Base-by-base conservation (phyloP, 108 stramenopile species). In the Cyclotella kingstonii region DNA sequence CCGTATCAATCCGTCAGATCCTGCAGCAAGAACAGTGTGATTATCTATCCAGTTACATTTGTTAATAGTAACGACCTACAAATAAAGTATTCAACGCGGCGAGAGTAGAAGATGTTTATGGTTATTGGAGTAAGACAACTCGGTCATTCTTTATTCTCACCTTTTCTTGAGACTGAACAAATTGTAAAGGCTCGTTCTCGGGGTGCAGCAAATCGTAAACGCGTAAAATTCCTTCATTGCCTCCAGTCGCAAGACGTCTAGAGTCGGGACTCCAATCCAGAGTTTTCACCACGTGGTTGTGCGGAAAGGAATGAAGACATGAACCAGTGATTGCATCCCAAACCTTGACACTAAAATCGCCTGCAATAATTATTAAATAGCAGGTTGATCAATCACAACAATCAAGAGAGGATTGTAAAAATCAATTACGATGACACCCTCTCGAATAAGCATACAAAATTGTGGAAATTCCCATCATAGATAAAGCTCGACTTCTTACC, bases 221-320 rank as follows among this genome's bases (percentile, higher is more conserved):
- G 31, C 95, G 84, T 26, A 97, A 56, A 26, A 85, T 50, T 12
- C 95, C 97, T 52, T 98, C 97, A 63, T 98, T 87, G 46, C 99
- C 97, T 4, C 94, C 98, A 10, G 96, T 95, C 12, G 92, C 96
- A 50, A 98, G 68, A 3, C 44, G 51, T 18, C 68, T 74, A 39
- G 85, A 81, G 55, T 93, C 87, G 5, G 72, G 79, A 17, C 91
- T 85, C 80, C 98, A 98, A 53, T 90, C 93, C 25, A 94, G 80
- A 1, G 93, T 85, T 81, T 98, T 98, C 45, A 98, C 98, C 29
- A 99, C 95, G 70, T 98, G 98, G 42, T 83, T 82, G 79, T 98
- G 97, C 4, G 85, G 77, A 51, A 97, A 86, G 33, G 81, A 79
- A 30, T 80, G 68, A 53, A 94, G 60, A 19, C 46, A 52, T 19